Percentiles rank a stretch among this genome's conserved stretches.
phyloP scores from a whole-genome alignment of 116 monocot species.

The Papilionanthe hybrid region DNA sequence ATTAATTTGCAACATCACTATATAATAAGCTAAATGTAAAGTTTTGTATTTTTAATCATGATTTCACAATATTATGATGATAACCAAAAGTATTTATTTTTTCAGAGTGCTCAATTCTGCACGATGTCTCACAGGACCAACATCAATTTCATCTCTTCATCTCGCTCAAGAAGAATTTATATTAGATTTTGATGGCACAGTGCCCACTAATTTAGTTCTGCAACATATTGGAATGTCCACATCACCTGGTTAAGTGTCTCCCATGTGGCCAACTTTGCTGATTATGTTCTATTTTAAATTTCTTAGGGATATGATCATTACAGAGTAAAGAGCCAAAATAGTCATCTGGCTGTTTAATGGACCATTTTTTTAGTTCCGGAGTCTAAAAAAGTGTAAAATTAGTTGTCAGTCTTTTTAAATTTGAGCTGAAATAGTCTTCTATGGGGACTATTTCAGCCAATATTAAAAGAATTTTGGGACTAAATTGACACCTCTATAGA shows the following conservation, averaged over 20 bases:
- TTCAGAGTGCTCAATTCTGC: constrained; percentile 60
- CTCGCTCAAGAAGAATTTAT: constrained; percentile 77
- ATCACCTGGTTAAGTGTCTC: constrained; percentile 79
- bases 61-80: background rate
- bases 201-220: constrained; percentile 76
- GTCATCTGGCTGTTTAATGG: too few relatives aligned
- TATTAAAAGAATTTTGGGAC: too few relatives aligned
- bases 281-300: background rate
- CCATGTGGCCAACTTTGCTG: constrained; percentile 15
- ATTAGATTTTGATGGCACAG: constrained; percentile 72
- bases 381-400: too few relatives aligned
- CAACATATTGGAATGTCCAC: constrained; percentile 89
- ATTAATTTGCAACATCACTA: too few relatives aligned
- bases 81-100: background rate
- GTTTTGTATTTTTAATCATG: background rate
- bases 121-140: constrained; percentile 27
- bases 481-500: too few relatives aligned
- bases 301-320: constrained; percentile 4
- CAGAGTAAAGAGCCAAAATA: too few relatives aligned
- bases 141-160: constrained; percentile 38
- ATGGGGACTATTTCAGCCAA: too few relatives aligned
- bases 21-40: background rate
- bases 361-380: too few relatives aligned
- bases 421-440: too few relatives aligned
- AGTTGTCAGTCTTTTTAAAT: too few relatives aligned